Evolutionary conservation across 768 basidiomycete species (phyloP).

Genomic region (Leccinum sublutescens): DNA sequence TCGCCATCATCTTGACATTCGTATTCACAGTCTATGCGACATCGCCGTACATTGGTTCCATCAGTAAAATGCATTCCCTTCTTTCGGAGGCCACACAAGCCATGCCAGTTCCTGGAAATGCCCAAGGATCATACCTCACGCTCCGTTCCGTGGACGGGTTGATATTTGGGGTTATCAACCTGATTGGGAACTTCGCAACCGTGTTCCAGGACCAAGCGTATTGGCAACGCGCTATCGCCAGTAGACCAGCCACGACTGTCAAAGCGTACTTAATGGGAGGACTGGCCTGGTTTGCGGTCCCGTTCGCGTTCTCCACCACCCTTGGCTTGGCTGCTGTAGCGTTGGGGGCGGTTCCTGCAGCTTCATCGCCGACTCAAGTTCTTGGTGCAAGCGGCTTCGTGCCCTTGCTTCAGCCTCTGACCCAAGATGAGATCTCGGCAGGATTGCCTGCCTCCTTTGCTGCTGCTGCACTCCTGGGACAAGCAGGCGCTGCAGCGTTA

Average conservation of each 20-base stretch:
- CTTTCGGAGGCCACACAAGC: slow-evolving; percentile 54
- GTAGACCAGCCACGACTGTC: slow-evolving; percentile 77
- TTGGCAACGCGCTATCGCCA: slow-evolving; percentile 92
- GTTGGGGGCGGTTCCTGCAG: slow-evolving; percentile 46
- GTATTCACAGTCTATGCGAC: slow-evolving; percentile 83
- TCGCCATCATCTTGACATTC: slow-evolving; percentile 78
- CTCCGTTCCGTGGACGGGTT: slow-evolving; percentile 76
- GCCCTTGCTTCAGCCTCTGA: slow-evolving; percentile 42
- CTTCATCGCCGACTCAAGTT: slow-evolving; percentile 28
- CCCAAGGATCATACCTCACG: slow-evolving; percentile 80
- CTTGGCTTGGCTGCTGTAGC: slow-evolving; percentile 89
- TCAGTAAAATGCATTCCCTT: slow-evolving; percentile 74
- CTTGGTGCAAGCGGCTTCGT: slow-evolving; percentile 51
- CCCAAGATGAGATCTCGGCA: slow-evolving; percentile 72
- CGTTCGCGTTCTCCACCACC: slow-evolving; percentile 82
- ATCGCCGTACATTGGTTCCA: slow-evolving; percentile 75
- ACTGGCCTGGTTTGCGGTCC: slow-evolving; percentile 89
- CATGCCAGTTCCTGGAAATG: slow-evolving; percentile 76
- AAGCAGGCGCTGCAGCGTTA: slow-evolving; percentile 75
- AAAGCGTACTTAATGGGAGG: slow-evolving; percentile 91
- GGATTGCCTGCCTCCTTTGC: slow-evolving; percentile 86
- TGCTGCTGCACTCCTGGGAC: slow-evolving; percentile 76
- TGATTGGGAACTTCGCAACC: slow-evolving; percentile 78
- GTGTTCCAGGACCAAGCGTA: slow-evolving; percentile 75
- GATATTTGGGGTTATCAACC: slow-evolving; percentile 85